These are phyloP conservation scores for Sporothrix luriei DNA, from an alignment of 2,329 filamentous ascomycete genomes.

Conservation along the genomic window DNA sequence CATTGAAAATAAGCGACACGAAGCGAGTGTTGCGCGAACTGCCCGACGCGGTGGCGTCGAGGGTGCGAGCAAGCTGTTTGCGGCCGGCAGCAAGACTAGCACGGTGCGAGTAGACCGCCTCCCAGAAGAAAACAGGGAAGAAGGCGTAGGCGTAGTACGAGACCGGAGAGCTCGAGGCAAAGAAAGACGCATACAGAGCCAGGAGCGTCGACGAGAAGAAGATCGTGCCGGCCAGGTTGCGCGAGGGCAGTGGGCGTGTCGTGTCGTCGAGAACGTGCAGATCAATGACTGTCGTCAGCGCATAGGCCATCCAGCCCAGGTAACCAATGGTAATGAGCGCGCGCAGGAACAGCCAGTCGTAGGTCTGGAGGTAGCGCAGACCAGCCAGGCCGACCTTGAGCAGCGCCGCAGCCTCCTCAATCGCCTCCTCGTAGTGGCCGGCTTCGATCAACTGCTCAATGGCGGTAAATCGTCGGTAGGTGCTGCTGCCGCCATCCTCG, in stretches of 20 bases:
- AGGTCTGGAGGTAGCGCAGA: conserved; percentile 91
- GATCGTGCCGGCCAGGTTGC: conserved; percentile 60
- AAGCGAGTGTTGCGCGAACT: conserved; percentile 38
- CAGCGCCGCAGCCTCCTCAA: conserved; percentile 73
- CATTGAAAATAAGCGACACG: conserved; percentile 64
- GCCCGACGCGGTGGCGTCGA: conserved; percentile 60
- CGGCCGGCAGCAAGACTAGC: conserved; percentile 68
- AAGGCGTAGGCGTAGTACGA: conserved; percentile 91
- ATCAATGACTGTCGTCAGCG: conserved; percentile 84
- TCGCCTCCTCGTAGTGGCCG: conserved; percentile 72
- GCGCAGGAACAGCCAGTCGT: conserved; percentile 95
- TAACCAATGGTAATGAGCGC: conserved; percentile 88
- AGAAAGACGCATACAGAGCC: conserved; percentile 74
- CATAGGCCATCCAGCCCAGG: conserved; percentile 92
- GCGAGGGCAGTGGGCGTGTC: conserved; percentile 63
- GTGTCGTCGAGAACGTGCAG: conserved; percentile 78
- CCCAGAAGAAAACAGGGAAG: conserved; percentile 95
- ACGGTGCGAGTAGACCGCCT: conserved; percentile 83
- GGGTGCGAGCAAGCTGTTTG: conserved; percentile 68
- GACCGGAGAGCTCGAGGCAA: conserved; percentile 74
- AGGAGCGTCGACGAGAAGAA: conserved; percentile 77
- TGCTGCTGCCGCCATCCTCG: conserved; percentile 39
- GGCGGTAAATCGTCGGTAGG: conserved; percentile 65
- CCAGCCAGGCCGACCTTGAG: conserved; percentile 78
- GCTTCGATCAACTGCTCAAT: conserved; percentile 69